Evolutionary conservation across 192 early-diverging fungal genomes (phyloP).

Genomic region (Coemansia guatemalensis): DNA sequence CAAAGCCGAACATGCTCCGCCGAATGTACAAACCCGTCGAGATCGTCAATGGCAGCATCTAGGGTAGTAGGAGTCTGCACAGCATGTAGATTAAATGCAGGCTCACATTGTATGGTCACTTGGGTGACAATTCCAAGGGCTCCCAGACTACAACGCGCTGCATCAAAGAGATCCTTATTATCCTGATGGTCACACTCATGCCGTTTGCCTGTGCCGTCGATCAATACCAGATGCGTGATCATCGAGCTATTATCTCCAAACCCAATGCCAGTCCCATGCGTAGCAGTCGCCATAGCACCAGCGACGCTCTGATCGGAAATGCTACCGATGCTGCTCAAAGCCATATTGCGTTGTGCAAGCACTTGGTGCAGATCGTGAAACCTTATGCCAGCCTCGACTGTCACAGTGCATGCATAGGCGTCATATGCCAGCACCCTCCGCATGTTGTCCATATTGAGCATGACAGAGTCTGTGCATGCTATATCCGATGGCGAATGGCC

Average conservation of each 20-base stretch:
- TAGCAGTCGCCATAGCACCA: slow-evolving; percentile 72
- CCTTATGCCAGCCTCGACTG: slow-evolving; percentile 67
- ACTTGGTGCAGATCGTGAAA: slow-evolving; percentile 60
- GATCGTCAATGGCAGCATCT: slow-evolving; percentile 55
- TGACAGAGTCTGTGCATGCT: slow-evolving; percentile 62
- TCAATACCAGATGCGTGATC: slow-evolving; percentile 59
- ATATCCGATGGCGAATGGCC: slow-evolving; percentile 78
- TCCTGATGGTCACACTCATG: slow-evolving; percentile 54
- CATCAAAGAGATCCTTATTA: slow-evolving; percentile 61
- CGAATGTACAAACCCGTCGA: slow-evolving; percentile 55
- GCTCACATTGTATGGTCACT: slow-evolving; percentile 67
- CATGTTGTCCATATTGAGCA: slow-evolving; percentile 71
- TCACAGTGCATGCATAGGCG: slow-evolving; percentile 46
- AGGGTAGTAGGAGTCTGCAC: slow-evolving; percentile 63
- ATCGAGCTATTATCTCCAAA: slow-evolving; percentile 60
- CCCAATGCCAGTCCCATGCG: slow-evolving; percentile 68
- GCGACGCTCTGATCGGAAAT: slow-evolving; percentile 75
- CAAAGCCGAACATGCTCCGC: slow-evolving; percentile 76
- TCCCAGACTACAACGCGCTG: slow-evolving; percentile 67
- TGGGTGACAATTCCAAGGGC: slow-evolving; percentile 68
- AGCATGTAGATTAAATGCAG: slow-evolving; percentile 64
- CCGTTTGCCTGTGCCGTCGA: slow-evolving; percentile 56
- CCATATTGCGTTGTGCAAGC: slow-evolving; percentile 58
- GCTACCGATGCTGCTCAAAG: slow-evolving; percentile 68
- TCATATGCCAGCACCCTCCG: slow-evolving; percentile 57